Evolutionary conservation across 2,329 filamentous ascomycete genomes (phyloP), one percentile per base, ranked within the genome.

Genomic region (Pyricularia sp.): DNA sequence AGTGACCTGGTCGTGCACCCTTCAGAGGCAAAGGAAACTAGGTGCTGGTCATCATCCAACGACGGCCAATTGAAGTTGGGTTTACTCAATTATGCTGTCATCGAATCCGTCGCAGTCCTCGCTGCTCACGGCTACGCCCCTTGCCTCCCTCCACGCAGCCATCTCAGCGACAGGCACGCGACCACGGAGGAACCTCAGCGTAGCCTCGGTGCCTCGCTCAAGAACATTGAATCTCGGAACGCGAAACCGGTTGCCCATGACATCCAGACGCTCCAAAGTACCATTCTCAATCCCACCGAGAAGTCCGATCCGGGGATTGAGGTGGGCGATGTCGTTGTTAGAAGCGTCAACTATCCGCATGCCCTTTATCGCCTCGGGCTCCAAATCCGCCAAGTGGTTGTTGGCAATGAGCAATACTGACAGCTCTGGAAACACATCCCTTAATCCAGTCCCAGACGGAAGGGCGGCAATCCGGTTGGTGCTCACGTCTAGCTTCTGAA

Each of bases 211-310:
- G 0, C 94, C 94, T 71, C 93, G 91, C 70, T 94, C 91, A 65
- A 98, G 80, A 7, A 97, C 86, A 71, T 91, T 91, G 81, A 91
- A 94, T 69, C 92, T 88, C 0, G 94, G 94, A 36, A 97, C 93
- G 36, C 92, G 85, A 79, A 98, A 98, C 36, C 89, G 85, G 77
- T 98, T 98, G 0, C 93, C 93, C 31, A 86, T 87, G 4, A 97
- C 90, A 65, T 97, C 90, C 11, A 97, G 81, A 68, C 86, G 78
- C 83, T 91, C 81, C 80, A 87, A 71, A 1, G 89, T 90, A 26
- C 90, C 89, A 0, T 97, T 82, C 14, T 97, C 81, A 12, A 97
- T 84, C 9, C 90, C 58, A 28, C 90, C 89, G 0, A 97, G 82
- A 14, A 97, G 81, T 0, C 94, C 94, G 12, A 98, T 84, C 9